phyloP scores from a whole-genome alignment of 179 eudicot species.

The Patellifolia procumbens region DNA sequence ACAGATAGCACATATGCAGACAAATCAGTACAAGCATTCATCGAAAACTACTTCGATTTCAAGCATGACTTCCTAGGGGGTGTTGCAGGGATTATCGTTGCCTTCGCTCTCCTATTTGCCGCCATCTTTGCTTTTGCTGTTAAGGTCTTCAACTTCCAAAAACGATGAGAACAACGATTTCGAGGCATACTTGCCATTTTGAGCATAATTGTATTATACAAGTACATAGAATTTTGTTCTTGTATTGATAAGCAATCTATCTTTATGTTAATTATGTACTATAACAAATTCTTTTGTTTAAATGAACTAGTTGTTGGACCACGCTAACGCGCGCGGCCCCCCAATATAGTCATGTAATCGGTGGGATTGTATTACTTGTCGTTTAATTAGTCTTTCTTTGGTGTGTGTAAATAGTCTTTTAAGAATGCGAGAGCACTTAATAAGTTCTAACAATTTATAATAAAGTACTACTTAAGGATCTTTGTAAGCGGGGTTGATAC shows the following conservation, averaged over 20 bases:
- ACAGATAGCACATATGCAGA: not conserved
- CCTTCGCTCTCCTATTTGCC: constrained; percentile 39
- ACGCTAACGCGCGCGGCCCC: too few relatives aligned
- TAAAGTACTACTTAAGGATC: too few relatives aligned
- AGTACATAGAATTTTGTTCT: constrained; percentile 12
- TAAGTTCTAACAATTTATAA: too few relatives aligned
- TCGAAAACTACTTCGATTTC: constrained; percentile 45
- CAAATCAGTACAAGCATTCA: constrained; percentile 25
- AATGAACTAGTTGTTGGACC: too few relatives aligned
- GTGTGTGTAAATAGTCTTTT: too few relatives aligned
- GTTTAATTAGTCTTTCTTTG: too few relatives aligned
- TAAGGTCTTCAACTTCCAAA: constrained; percentile 45
- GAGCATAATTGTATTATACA: constrained; percentile 1
- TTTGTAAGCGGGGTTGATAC: too few relatives aligned
- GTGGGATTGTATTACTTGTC: too few relatives aligned
- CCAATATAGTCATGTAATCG: too few relatives aligned
- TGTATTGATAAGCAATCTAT: not conserved
- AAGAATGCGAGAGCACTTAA: too few relatives aligned
- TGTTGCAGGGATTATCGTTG: constrained; percentile 42
- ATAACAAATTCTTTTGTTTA: constrained; percentile 17
- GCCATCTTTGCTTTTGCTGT: constrained; percentile 50
- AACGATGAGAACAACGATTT: constrained; percentile 24
- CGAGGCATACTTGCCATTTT: not conserved
- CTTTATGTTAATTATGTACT: not conserved
- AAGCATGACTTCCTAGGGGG: constrained; percentile 46